A percentile compares a stretch with the other conserved stretches of the same genome.
phyloP scores from a whole-genome alignment of 2,329 filamentous ascomycete genomes.

The Colletotrichum camelliae region DNA sequence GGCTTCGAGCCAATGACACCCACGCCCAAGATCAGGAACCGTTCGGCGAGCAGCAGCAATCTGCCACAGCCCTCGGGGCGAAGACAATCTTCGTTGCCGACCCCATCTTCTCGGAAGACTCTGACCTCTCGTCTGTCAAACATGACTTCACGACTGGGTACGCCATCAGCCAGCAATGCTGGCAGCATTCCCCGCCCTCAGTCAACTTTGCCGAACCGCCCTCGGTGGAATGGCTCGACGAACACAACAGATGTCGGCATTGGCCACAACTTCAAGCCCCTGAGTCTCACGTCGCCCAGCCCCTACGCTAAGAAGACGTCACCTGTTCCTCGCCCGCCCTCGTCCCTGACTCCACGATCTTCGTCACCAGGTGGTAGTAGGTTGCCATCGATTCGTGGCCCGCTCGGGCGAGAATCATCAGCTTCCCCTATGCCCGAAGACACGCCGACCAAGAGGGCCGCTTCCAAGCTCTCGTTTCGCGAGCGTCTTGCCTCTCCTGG shows the following conservation, averaged over 20 bases:
- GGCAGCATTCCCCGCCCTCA: slow-evolving; percentile 47
- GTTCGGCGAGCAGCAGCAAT: slow-evolving; percentile 53
- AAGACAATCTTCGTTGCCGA: slow-evolving; percentile 54
- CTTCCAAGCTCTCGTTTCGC: slow-evolving; percentile 57
- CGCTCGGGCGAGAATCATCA: slow-evolving; percentile 50
- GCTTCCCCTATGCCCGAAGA: slow-evolving; percentile 52
- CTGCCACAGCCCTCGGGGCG: slow-evolving; percentile 51
- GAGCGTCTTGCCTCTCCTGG: slow-evolving; percentile 57
- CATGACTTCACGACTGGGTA: slow-evolving; percentile 55
- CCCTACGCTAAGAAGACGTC: slow-evolving; percentile 56
- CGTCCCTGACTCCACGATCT: slow-evolving; percentile 44
- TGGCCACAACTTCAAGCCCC: slow-evolving; percentile 72
- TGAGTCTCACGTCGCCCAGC: slow-evolving; percentile 64
- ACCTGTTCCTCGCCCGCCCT: slow-evolving; percentile 44
- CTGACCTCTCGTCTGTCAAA: slow-evolving; percentile 51
- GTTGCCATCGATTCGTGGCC: slow-evolving; percentile 54
- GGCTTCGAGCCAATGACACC: slow-evolving; percentile 56
- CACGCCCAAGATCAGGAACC: slow-evolving; percentile 46
- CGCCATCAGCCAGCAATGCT: slow-evolving; percentile 32
- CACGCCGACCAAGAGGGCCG: slow-evolving; percentile 49
- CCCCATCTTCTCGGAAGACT: slow-evolving; percentile 47
- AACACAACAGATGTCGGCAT: slow-evolving; percentile 68
- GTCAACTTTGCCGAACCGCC: slow-evolving; percentile 59
- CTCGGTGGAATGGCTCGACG: slow-evolving; percentile 75
- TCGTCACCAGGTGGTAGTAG: slow-evolving; percentile 46